Evolutionary conservation across 2,329 filamentous ascomycete species (phyloP), one percentile per base, ranked within the genome.

Genomic region (Pseudocercospora fijiensis): DNA sequence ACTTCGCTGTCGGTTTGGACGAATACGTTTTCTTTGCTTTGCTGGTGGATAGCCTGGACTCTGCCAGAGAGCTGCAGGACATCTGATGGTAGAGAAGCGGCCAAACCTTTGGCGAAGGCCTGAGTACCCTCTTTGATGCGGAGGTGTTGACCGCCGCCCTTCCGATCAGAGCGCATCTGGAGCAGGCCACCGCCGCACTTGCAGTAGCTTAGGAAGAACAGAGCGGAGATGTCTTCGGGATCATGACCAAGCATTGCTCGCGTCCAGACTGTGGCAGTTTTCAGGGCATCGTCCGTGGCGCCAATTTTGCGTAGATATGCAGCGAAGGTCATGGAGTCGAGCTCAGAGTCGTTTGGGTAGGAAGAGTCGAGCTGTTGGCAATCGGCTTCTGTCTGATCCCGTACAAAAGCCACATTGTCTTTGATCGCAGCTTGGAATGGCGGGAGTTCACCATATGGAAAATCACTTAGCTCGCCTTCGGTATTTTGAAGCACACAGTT

Each of bases 171-270:
- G 0, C 81, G 76, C 78, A 86, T 83, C 41, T 79, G 75, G 52
- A 82, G 57, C 1, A 86, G 71, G 0, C 85, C 84, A 2, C 79
- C 79, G 2, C 82, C 81, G 18, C 77, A 79, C 66, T 79, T 81
- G 76, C 80, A 82, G 73, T 86, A 85, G 67, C 83, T 77, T 20
- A 86, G 74, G 68, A 86, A 84, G 69, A 75, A 85, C 1, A 83
- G 71, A 0, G 84, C 83, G 1, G 79, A 81, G 2, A 84, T 69
- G 8, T 85, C 81, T 1, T 62, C 62, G 0, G 82, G 78, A 18
- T 84, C 81, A 1, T 79, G 71, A 2, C 83, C 83, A 1, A 84
- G 72, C 78, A 83, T 81, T 1, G 78, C 82, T 0, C 80, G 75
- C 0, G 79, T 79, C 79, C 82, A 84, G 1, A 84, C 68, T 3